Conservation (phyloP, 768 basidiomycete genomes). For the Dioszegia crocea region DNA sequence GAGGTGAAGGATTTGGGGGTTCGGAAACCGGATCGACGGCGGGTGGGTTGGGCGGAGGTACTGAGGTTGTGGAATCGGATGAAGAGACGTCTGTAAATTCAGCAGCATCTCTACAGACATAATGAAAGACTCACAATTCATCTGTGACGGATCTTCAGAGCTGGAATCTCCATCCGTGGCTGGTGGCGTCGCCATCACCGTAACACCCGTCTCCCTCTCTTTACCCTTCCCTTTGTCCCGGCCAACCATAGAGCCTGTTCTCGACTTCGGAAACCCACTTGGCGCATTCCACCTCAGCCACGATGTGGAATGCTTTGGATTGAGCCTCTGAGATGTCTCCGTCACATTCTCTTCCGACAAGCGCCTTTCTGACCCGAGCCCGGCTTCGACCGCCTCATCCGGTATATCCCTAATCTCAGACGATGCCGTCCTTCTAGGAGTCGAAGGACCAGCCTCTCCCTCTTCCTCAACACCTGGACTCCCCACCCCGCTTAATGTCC, state of each 20-base stretch:
- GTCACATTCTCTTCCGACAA: not conserved
- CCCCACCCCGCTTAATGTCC: constrained; percentile 12
- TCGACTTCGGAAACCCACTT: constrained; percentile 28
- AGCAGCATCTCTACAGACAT: too few species aligned
- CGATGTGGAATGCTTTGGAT: constrained; percentile 36
- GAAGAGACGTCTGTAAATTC: too few species aligned
- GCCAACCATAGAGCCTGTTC: not conserved
- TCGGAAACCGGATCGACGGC: not conserved
- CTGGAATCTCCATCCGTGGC: too few species aligned
- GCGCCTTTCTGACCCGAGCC: not conserved
- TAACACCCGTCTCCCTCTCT: not conserved
- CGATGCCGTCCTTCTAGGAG: not conserved
- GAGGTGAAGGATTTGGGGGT: not conserved
- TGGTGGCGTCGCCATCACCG: not conserved
- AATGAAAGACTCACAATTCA: too few species aligned
- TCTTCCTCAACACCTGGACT: constrained; percentile 22
- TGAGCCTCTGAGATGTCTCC: constrained; percentile 10
- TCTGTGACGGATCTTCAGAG: too few species aligned
- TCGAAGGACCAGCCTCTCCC: constrained; percentile 8
- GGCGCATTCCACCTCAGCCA: constrained; percentile 41
- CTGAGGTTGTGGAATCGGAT: not conserved
- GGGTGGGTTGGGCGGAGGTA: not conserved
- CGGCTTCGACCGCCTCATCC: not conserved
- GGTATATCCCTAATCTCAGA: not conserved
- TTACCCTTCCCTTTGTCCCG: constrained; percentile 26